Evolutionary conservation across 176 grass and related monocot genomes (phyloP).

Genomic region (Phragmites australis): DNA sequence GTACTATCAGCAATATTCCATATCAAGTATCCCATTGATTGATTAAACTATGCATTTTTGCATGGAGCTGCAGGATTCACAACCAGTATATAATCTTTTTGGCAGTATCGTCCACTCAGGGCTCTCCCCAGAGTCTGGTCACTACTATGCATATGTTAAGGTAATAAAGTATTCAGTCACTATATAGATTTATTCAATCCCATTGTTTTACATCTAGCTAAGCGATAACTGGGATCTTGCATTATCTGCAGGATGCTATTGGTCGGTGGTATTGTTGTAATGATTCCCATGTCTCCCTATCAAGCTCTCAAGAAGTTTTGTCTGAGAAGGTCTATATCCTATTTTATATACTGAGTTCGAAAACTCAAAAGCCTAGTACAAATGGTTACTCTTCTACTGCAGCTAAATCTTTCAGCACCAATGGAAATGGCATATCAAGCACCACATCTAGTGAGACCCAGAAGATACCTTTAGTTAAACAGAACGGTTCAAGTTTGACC

Average conservation of each 20-base stretch:
- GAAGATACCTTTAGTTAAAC: constrained; percentile 59
- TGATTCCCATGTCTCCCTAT: constrained; percentile 84
- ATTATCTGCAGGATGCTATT: constrained; percentile 69
- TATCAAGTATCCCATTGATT: constrained; percentile 5
- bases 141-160: constrained; percentile 99
- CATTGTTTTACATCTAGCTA: constrained; percentile 20
- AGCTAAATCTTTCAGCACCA: constrained; percentile 64
- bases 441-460: constrained; percentile 41
- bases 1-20: neutral
- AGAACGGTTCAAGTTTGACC: constrained; percentile 55
- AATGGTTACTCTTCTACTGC: constrained; percentile 62
- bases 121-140: constrained; percentile 83
- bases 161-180: constrained; percentile 40
- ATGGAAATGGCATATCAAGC: constrained; percentile 56
- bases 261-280: constrained; percentile 97
- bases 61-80: constrained; percentile 61
- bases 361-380: constrained; percentile 66
- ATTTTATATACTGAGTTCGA: constrained; percentile 83
- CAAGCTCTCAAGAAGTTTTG: constrained; percentile 87
- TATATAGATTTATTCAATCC: constrained; percentile 31
- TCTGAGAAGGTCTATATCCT: constrained; percentile 98
- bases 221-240: constrained; percentile 14
- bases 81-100: constrained; percentile 78
- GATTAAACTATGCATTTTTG: constrained; percentile 41
- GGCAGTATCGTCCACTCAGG: constrained; percentile 93